phyloP scores from a whole-genome alignment of 345 rosid genomes.

The Capsella bursapastoris region DNA sequence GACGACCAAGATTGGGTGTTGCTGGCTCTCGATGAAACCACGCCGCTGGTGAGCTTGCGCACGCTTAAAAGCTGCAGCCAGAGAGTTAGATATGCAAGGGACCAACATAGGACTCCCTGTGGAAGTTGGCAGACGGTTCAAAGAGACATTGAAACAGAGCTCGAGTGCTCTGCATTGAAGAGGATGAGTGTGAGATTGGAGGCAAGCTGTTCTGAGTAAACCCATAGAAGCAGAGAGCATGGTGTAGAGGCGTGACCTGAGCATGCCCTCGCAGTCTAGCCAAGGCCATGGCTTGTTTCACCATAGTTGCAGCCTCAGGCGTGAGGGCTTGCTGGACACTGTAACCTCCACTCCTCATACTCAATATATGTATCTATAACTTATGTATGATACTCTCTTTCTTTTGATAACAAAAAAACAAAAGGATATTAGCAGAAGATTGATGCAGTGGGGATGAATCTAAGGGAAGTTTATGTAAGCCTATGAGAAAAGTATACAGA shows the following conservation, averaged over 20 bases:
- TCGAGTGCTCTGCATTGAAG: slow-evolving; percentile 92
- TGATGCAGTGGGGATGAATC: neutral
- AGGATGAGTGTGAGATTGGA: slow-evolving; percentile 88
- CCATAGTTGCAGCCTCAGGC: slow-evolving; percentile 62
- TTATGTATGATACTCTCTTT: neutral
- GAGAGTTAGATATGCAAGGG: slow-evolving; percentile 83
- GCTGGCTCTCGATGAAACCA: slow-evolving; percentile 80
- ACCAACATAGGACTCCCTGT: slow-evolving; percentile 56
- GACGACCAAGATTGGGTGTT: slow-evolving; percentile 74
- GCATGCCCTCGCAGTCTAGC: slow-evolving; percentile 85
- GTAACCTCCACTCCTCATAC: slow-evolving; percentile 82
- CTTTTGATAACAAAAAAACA: slow-evolving; percentile 11
- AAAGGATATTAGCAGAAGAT: neutral
- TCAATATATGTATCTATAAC: neutral
- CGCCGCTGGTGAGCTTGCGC: slow-evolving; percentile 95
- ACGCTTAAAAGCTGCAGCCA: slow-evolving; percentile 94
- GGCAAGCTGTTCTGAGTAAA: slow-evolving; percentile 76
- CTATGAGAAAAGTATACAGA: slow-evolving; percentile 12
- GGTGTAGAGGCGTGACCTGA: slow-evolving; percentile 90
- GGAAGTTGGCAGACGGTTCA: slow-evolving; percentile 88
- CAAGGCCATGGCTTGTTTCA: slow-evolving; percentile 75
- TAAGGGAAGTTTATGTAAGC: slow-evolving; percentile 16
- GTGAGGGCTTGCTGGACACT: slow-evolving; percentile 77
- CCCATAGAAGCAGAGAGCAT: slow-evolving; percentile 77
- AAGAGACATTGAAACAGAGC: slow-evolving; percentile 94